A percentile compares a stretch with the other conserved stretches of the same genome.
phyloP scores from a whole-genome alignment of 768 basidiomycete species.

The Rhodotorula babjevae region DNA sequence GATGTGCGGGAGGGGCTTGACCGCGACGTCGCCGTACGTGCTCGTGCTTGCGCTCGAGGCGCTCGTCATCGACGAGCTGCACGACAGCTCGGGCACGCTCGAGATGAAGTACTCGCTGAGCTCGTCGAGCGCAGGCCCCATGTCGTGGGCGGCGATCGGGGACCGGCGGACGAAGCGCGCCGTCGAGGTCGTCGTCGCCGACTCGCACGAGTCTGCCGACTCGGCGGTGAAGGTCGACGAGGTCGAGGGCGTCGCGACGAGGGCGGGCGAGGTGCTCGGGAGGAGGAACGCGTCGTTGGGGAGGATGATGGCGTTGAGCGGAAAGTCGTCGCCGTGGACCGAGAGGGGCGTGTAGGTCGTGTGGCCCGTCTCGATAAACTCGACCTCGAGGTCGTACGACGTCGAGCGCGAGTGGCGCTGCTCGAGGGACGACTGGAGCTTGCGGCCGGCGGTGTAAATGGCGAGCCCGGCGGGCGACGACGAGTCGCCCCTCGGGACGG shows the following conservation, averaged over 20 bases:
- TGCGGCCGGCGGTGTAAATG: background rate
- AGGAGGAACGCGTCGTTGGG: background rate
- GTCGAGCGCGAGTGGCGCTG: background rate
- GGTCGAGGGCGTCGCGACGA: background rate
- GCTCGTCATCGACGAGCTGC: background rate
- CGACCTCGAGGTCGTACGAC: constrained; percentile 29
- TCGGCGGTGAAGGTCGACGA: background rate
- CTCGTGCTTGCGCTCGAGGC: background rate
- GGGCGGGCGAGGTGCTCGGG: background rate
- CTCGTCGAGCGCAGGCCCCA: constrained; percentile 30
- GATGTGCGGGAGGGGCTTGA: background rate
- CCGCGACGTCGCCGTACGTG: background rate
- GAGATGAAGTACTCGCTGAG: constrained; percentile 32
- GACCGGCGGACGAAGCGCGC: background rate
- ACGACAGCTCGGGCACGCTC: background rate
- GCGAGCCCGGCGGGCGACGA: constrained; percentile 9
- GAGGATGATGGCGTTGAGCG: constrained; percentile 7
- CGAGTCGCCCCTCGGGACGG: background rate
- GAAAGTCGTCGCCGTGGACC: background rate
- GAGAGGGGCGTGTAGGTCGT: constrained; percentile 31
- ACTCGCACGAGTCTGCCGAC: background rate
- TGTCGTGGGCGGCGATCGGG: constrained; percentile 3
- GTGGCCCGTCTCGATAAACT: constrained; percentile 33
- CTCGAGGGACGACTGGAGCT: background rate
- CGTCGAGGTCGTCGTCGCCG: background rate